These are phyloP conservation scores for Clathrospora elynae DNA, from an alignment of 2,329 filamentous ascomycete species.

Conservation along the genomic window DNA sequence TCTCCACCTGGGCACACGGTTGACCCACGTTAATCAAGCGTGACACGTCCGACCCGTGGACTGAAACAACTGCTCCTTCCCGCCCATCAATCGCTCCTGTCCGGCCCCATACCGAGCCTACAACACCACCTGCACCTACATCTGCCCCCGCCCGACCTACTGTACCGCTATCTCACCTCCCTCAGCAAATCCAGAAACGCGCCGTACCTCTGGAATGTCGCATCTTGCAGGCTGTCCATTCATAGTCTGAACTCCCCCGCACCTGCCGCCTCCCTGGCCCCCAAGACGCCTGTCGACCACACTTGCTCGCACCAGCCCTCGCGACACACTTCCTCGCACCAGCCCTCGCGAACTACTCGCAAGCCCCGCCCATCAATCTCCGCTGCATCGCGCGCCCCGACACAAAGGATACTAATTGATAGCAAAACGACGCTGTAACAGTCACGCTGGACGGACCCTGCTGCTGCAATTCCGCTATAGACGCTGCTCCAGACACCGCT, in stretches of 20 bases:
- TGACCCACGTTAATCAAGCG: conserved; percentile 5
- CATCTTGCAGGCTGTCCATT: conserved; percentile 21
- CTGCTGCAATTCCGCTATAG: conserved; percentile 26
- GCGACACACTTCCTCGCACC: conserved; percentile 8
- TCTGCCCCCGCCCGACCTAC: background rate
- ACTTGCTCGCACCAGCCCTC: conserved; percentile 5
- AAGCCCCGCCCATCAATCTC: conserved; percentile 7
- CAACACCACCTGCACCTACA: background rate
- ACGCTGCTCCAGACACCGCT: conserved; percentile 14
- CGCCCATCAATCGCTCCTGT: conserved; percentile 25
- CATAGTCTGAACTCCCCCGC: conserved; percentile 29
- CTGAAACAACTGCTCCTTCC: conserved; percentile 33
- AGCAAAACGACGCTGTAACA: conserved; percentile 8
- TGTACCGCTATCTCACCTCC: background rate
- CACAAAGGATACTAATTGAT: conserved; percentile 4
- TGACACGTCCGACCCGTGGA: conserved; percentile 12
- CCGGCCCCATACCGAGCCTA: conserved; percentile 8
- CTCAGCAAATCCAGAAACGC: conserved; percentile 13
- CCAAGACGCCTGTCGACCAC: conserved; percentile 7
- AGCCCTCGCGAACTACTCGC: conserved; percentile 4
- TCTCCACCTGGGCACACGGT: conserved; percentile 6
- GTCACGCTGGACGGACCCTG: conserved; percentile 34
- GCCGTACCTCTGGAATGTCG: conserved; percentile 39
- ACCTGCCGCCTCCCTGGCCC: conserved; percentile 19
- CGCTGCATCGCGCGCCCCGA: conserved; percentile 10